Percentiles rank a stretch among this genome's conserved stretches.
These are phyloP conservation scores for Letharia columbiana DNA, from an alignment of 495 filamentous ascomycete species.

Conservation along the genomic window DNA sequence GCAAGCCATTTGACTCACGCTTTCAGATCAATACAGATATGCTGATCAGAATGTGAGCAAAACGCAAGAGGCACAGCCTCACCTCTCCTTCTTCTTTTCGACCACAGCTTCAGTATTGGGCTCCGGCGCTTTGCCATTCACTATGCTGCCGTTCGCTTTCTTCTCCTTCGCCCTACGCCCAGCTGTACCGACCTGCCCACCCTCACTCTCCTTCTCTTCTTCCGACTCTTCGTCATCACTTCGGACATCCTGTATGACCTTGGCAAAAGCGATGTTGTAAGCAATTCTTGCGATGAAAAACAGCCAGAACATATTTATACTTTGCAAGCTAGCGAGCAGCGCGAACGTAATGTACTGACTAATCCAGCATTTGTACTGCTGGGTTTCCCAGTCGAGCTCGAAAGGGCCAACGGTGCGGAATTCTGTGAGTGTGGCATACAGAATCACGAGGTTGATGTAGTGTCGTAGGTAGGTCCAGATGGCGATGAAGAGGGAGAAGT, in stretches of 20 bases:
- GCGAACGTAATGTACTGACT: conserved; percentile 63
- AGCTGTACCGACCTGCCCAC: background rate
- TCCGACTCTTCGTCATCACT: conserved; percentile 55
- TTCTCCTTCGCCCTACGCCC: background rate
- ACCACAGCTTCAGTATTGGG: conserved; percentile 13
- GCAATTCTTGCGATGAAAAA: conserved; percentile 72
- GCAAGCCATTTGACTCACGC: background rate
- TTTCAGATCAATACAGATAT: background rate
- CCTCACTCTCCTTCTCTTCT: conserved; percentile 15
- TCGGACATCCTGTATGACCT: conserved; percentile 44
- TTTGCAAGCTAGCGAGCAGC: conserved; percentile 65
- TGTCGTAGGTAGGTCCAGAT: conserved; percentile 92
- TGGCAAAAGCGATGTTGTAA: conserved; percentile 46
- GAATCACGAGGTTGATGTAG: conserved; percentile 79
- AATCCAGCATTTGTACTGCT: conserved; percentile 75
- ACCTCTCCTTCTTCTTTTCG: conserved; percentile 18
- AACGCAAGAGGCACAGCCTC: background rate
- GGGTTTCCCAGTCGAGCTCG: conserved; percentile 74
- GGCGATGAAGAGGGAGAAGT: conserved; percentile 74
- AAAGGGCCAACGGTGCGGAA: conserved; percentile 86
- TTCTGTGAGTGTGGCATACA: conserved; percentile 76
- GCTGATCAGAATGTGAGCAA: background rate
- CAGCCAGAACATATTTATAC: conserved; percentile 81
- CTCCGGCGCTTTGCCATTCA: conserved; percentile 12
- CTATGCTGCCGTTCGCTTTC: conserved; percentile 11